Percentiles rank a stretch among this genome's conserved stretches.
These are phyloP conservation scores for Nicotiana noctiflora DNA, from an alignment of 257 asterid species.

Conservation along the genomic window DNA sequence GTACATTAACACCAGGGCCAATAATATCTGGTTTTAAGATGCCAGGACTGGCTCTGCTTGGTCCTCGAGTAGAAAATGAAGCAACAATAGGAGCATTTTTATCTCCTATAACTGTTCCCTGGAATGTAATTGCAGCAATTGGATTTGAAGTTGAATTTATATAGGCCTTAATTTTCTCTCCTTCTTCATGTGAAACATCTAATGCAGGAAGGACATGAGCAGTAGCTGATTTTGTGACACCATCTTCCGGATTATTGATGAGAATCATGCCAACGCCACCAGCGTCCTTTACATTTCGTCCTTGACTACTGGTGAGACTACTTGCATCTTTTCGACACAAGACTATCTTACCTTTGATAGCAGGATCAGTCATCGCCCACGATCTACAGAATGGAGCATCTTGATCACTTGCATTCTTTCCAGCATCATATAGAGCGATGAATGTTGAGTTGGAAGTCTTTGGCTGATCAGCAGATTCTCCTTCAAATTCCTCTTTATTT, in stretches of 20 bases:
- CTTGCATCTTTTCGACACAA: slow-evolving; percentile 13
- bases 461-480: slow-evolving; percentile 28
- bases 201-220: slow-evolving; percentile 28
- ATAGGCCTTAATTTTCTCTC: slow-evolving; percentile 18
- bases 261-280: slow-evolving; percentile 50
- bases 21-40: slow-evolving; percentile 57
- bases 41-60: slow-evolving; percentile 25
- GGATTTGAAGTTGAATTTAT: slow-evolving; percentile 26
- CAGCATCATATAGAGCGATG: slow-evolving; percentile 30
- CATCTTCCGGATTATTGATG: neutral
- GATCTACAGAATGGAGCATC: slow-evolving; percentile 14
- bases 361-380: slow-evolving; percentile 4
- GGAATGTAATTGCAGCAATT: slow-evolving; percentile 21
- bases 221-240: slow-evolving; percentile 16
- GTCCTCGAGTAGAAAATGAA: slow-evolving; percentile 46
- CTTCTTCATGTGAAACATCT: slow-evolving; percentile 12
- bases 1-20: slow-evolving; percentile 53
- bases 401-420: slow-evolving; percentile 7
- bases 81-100: slow-evolving; percentile 37
- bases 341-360: slow-evolving; percentile 37
- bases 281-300: slow-evolving; percentile 16
- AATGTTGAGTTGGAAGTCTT: slow-evolving; percentile 3
- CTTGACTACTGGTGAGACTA: too few species aligned
- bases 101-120: slow-evolving; percentile 39
- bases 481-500: slow-evolving; percentile 19